phyloP scores from a whole-genome alignment of 1,139 yeast species.

The Diutina scorzettiae region DNA sequence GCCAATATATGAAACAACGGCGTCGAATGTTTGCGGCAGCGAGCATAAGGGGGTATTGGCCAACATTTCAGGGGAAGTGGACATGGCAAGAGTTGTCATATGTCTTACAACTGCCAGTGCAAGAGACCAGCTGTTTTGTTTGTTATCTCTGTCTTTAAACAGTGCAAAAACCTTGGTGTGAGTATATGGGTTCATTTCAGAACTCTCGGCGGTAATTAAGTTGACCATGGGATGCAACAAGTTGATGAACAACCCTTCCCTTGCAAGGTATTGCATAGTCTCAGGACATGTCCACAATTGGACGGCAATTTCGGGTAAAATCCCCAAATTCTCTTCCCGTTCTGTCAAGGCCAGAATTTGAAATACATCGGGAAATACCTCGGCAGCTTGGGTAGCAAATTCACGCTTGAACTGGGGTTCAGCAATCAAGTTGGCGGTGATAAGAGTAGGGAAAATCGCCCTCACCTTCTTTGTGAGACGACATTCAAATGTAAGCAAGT shows the following conservation, averaged over 20 bases:
- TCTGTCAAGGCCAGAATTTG: constrained; percentile 39
- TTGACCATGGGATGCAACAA: constrained; percentile 36
- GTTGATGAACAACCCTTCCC: constrained; percentile 23
- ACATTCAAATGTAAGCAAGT: constrained; percentile 41
- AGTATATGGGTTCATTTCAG: constrained; percentile 19
- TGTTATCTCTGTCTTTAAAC: constrained; percentile 11
- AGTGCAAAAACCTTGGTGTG: constrained; percentile 15
- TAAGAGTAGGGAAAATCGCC: constrained; percentile 38
- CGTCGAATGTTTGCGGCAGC: constrained; percentile 20
- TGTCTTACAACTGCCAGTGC: constrained; percentile 29
- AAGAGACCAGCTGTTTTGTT: constrained; percentile 21
- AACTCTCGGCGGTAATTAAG: constrained; percentile 26
- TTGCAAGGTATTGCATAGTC: constrained; percentile 32
- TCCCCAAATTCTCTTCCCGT: constrained; percentile 52
- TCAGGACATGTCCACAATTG: constrained; percentile 61
- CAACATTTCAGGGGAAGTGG: constrained; percentile 13
- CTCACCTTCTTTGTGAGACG: constrained; percentile 43
- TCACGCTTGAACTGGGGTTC: constrained; percentile 22
- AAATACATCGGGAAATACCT: constrained; percentile 43
- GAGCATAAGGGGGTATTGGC: constrained; percentile 12
- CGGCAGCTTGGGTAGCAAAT: constrained; percentile 41
- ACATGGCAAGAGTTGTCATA: constrained; percentile 29
- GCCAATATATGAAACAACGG: constrained; percentile 30
- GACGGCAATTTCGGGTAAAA: constrained; percentile 40
- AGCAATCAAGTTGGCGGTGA: constrained; percentile 33